Percentiles rank a stretch among this genome's conserved stretches.
These are phyloP conservation scores for Oldenlandia corymbosa DNA, from an alignment of 257 asterid genomes.

Conservation along the genomic window DNA sequence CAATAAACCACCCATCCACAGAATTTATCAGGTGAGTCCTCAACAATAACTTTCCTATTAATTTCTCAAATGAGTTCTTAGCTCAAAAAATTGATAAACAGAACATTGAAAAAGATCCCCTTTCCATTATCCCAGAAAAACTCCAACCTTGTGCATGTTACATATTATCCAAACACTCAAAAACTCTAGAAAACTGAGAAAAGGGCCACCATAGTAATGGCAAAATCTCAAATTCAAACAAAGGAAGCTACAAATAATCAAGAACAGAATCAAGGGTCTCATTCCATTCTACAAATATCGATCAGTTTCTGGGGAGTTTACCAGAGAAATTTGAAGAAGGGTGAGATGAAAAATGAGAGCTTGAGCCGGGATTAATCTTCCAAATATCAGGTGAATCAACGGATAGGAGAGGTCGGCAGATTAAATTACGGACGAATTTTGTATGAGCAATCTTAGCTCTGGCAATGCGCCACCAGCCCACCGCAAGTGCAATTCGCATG, in stretches of 20 bases:
- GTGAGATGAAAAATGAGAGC: not conserved
- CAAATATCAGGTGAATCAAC: constrained; percentile 25
- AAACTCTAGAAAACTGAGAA: too few relatives aligned
- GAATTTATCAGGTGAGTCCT: not conserved
- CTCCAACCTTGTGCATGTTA: too few relatives aligned
- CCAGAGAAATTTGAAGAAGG: not conserved
- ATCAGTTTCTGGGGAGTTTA: not conserved
- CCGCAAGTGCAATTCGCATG: constrained; percentile 10
- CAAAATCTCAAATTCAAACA: not conserved
- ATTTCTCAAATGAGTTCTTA: not conserved
- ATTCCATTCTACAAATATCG: not conserved
- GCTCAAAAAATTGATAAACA: not conserved
- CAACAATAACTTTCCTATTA: not conserved
- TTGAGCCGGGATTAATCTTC: not conserved
- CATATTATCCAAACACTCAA: too few relatives aligned
- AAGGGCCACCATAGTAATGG: not conserved
- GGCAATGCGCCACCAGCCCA: constrained; percentile 5
- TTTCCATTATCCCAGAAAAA: too few relatives aligned
- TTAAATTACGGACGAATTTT: not conserved
- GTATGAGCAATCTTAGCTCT: not conserved
- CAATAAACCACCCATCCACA: not conserved
- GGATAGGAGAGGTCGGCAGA: constrained; percentile 16
- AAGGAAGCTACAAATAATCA: not conserved
- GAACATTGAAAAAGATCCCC: not conserved
- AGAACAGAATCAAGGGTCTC: not conserved